Base-by-base conservation (phyloP, 2,329 filamentous ascomycete genomes). In the Penicillium sclerotiorum region DNA sequence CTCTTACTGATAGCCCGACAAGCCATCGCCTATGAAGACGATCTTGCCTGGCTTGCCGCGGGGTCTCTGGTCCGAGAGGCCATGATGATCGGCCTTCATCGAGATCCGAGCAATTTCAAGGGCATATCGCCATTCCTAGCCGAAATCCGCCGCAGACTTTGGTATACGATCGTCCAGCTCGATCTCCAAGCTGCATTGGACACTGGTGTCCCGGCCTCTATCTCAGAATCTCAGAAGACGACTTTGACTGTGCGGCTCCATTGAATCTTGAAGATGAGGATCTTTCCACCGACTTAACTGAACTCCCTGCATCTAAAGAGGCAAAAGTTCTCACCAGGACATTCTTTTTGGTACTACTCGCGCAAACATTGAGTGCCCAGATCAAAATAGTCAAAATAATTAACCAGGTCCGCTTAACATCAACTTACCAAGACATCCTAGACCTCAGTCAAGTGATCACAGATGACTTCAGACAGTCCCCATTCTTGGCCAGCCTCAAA, bases 211-310 rank as follows among this genome's bases (percentile, higher is more conserved):
- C 36, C 47, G 8, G 7, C 39, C 3, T 17, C 35, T 1, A 38
- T 50, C n/a, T 45, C 41, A 2, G 17, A 27, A 38, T 50, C n/a
- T 45, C 41, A 2, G 17, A 27, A 21, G 41, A 41, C 13, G 47
- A 45, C 2, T 50, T 39, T 28, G 47, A 50, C 11, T 45, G 41
- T 13, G 25, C 17, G 13, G 41, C 47, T 12, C 47, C 47, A n/a
- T 50, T 41, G 6, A 45, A 50, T 18, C n/a, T 50, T 4, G 27
- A 50, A n/a, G 47, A 50, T n/a, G 41, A 50, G 22, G 47, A 50
- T 27, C 25, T 50, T 7, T 32, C 33, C 12, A 11, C 35, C 8
- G 21, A 25, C 3, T 50, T 35, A 8, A 30, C 25, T 20, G 6
- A 5, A 13, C n/a, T 39, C 2, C 33, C 47, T 23, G 8, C 47